Percentiles rank a stretch among this genome's conserved stretches.
These are phyloP conservation scores for Daldinia bambusicola DNA, from an alignment of 495 filamentous ascomycete genomes.

Conservation along the genomic window DNA sequence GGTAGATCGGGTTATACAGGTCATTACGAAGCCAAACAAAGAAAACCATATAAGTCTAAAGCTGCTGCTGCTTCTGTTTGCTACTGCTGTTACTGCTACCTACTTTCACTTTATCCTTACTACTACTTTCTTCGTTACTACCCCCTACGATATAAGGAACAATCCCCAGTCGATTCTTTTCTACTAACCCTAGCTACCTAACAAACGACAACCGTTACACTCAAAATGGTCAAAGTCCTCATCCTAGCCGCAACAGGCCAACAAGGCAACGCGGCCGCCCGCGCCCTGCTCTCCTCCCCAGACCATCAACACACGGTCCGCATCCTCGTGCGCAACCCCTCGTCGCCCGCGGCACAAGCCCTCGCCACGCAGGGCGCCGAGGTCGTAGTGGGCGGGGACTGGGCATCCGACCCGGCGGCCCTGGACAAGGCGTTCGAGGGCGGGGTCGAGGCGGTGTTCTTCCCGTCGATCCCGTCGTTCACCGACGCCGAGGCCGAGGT, in stretches of 20 bases:
- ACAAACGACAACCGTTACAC: not conserved
- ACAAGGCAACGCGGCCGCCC: conserved; percentile 71
- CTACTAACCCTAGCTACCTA: not conserved
- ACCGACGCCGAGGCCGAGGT: conserved; percentile 17
- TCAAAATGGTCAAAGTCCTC: conserved; percentile 55
- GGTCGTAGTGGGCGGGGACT: conserved; percentile 58
- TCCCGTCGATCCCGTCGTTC: conserved; percentile 55
- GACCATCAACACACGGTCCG: conserved; percentile 68
- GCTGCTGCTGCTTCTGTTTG: not conserved
- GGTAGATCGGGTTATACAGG: too few species aligned
- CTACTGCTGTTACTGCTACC: not conserved
- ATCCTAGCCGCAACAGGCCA: conserved; percentile 76
- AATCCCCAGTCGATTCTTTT: too few species aligned
- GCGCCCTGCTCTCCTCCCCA: conserved; percentile 59
- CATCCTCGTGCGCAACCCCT: conserved; percentile 72
- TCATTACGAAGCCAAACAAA: too few species aligned
- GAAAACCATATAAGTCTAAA: not conserved
- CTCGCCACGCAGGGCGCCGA: conserved; percentile 57
- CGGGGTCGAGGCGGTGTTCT: conserved; percentile 57
- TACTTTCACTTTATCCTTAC: too few species aligned
- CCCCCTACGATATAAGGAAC: too few species aligned
- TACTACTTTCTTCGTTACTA: too few species aligned
- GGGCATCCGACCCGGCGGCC: conserved; percentile 61
- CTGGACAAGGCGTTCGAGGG: conserved; percentile 59
- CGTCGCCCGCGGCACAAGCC: conserved; percentile 61